Evolutionary conservation across 2,329 filamentous ascomycete genomes (phyloP).

Genomic region (Cytospora chrysosperma): DNA sequence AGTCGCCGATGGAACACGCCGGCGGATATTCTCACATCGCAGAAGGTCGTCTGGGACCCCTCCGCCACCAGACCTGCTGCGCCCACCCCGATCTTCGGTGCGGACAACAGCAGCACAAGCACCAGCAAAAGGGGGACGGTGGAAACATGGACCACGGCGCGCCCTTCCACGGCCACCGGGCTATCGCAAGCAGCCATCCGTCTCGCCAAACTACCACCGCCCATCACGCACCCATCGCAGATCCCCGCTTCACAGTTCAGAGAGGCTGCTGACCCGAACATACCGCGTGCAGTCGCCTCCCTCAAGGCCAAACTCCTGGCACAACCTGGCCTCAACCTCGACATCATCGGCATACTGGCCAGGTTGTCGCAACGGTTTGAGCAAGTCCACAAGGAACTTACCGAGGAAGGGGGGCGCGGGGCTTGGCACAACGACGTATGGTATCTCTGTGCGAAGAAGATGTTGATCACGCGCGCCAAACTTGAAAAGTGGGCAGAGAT

Average conservation of each 20-base stretch:
- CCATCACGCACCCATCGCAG: conserved; percentile 16
- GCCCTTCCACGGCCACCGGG: too few species aligned
- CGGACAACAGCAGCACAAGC: background rate
- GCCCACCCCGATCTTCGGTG: too few species aligned
- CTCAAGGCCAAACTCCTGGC: conserved; percentile 42
- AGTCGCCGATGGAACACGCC: conserved; percentile 1
- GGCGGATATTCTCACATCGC: conserved; percentile 11
- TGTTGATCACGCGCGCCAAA: conserved; percentile 46
- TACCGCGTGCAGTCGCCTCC: conserved; percentile 41
- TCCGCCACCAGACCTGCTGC: conserved; percentile 11
- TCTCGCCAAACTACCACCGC: background rate
- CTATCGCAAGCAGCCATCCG: background rate
- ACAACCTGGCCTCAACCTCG: conserved; percentile 46
- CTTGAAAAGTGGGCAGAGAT: conserved; percentile 48
- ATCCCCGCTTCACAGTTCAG: conserved; percentile 26
- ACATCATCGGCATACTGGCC: conserved; percentile 44
- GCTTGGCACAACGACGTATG: conserved; percentile 45
- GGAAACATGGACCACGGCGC: too few species aligned
- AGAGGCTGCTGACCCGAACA: conserved; percentile 37
- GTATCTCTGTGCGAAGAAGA: conserved; percentile 48
- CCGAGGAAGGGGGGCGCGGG: conserved; percentile 33
- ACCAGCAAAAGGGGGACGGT: background rate
- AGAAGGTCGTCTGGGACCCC: conserved; percentile 21
- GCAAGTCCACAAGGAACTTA: conserved; percentile 40
- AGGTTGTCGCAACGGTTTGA: conserved; percentile 44